Evolutionary conservation across 495 filamentous ascomycete genomes (phyloP), one percentile per base, ranked within the genome.

Genomic region (Aspergillus conjunctus): DNA sequence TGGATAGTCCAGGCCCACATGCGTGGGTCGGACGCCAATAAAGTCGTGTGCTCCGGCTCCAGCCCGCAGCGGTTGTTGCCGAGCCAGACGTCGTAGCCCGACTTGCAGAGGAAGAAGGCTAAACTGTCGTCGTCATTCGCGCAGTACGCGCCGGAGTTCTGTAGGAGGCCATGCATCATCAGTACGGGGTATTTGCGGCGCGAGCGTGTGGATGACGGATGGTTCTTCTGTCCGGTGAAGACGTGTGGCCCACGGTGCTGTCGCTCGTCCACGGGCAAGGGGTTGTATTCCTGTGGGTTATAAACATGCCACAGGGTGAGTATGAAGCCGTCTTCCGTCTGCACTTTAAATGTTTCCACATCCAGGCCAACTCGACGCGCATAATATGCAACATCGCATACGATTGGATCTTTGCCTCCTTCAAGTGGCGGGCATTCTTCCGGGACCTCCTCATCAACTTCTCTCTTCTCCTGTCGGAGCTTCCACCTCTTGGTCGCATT

Each of bases 1-100:
- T 90, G 85, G 57, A 97, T 95, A 66, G 96, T 96, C 93, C 93
- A 98, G 11, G 88, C 84, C 93, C 93, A 98, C 92, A 98, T 96
- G 18, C 93, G 84, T 7, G 93, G 93, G 67, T 98, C 93, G 17
- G 76, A 76, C 59, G 87, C 84, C 1, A 79, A 77, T 46, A 98
- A 78, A 12, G 87, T 76, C 1, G 81, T 83, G 65, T 98, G 93
- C 61, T 85, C 80, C 3, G 93, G 92, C 1, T 81, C 68, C 69
- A 93, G 89, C 12, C 93, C 94, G 69, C 94, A 97, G 21, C 93
- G 87, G 68, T 96, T 97, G 71, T 97, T 96, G 7, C 94, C 93
- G 5, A 97, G 81, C 93, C 93, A 98, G 53, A 98, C 91, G 70
- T 98, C 93, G 73, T 90, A 97, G n/a, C 93, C 93, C 0, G 82